Conservation (phyloP, 2,329 filamentous ascomycete genomes). For the Cercospora canescens region DNA sequence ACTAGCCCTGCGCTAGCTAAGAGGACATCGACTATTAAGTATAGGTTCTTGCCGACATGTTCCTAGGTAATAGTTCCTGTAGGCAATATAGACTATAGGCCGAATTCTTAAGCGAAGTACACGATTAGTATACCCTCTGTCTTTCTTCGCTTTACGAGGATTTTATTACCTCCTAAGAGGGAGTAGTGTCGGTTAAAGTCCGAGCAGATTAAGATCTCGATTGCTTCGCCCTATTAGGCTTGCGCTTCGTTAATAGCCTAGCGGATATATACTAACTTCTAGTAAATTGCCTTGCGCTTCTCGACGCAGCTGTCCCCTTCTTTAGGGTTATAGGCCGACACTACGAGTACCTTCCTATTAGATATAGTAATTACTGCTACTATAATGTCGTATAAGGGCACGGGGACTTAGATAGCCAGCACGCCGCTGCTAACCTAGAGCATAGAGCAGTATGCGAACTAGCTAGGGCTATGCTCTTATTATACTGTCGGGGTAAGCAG, state of each 20-base stretch:
- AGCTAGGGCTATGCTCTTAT: background rate
- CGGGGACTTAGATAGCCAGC: too few species aligned
- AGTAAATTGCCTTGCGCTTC: background rate
- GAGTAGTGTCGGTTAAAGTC: background rate
- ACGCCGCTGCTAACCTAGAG: too few species aligned
- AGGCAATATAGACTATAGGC: background rate
- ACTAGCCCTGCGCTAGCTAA: background rate
- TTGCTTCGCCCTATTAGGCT: background rate
- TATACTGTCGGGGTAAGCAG: too few species aligned
- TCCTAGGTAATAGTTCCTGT: background rate
- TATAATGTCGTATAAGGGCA: too few species aligned
- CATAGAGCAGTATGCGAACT: background rate
- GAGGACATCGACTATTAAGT: background rate
- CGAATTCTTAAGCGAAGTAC: background rate
- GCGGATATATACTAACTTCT: background rate
- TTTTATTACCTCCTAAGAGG: background rate
- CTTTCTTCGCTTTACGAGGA: background rate
- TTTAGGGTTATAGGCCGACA: background rate
- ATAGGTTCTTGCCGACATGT: background rate
- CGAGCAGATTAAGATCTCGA: background rate
- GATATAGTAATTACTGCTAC: too few species aligned
- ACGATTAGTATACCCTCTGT: background rate
- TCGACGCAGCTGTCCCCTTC: background rate
- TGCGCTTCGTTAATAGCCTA: background rate
- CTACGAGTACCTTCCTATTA: background rate